A percentile compares a stretch with the other conserved stretches of the same genome.
phyloP scores from a whole-genome alignment of 805 yeast species.

The Brettanomyces sp. region DNA sequence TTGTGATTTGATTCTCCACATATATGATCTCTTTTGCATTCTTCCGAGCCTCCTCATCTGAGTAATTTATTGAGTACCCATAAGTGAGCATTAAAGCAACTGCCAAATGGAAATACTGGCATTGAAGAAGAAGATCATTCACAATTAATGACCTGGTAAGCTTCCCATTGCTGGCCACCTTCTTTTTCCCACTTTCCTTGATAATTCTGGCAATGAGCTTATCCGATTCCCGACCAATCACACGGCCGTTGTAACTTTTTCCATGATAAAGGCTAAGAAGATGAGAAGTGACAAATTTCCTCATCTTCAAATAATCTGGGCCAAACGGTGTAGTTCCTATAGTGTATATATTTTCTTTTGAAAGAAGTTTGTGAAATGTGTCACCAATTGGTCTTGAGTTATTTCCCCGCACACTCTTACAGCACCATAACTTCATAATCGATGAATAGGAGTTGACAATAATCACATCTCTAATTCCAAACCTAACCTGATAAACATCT shows the following conservation, averaged over 20 bases:
- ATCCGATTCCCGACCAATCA: slow-evolving; percentile 33
- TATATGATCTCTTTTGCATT: slow-evolving; percentile 43
- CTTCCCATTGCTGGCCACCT: too few relatives aligned
- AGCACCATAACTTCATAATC: slow-evolving; percentile 44
- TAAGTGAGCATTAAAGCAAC: slow-evolving; percentile 44
- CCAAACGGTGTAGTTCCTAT: slow-evolving; percentile 60
- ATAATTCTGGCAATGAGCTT: slow-evolving; percentile 11
- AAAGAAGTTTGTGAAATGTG: slow-evolving; percentile 59
- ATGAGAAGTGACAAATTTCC: slow-evolving; percentile 38
- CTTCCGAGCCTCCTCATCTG: slow-evolving; percentile 26
- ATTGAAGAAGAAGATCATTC: slow-evolving; percentile 26
- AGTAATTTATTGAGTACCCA: slow-evolving; percentile 40
- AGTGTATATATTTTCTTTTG: slow-evolving; percentile 47
- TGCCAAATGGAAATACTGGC: slow-evolving; percentile 43
- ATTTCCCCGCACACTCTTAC: slow-evolving; percentile 35
- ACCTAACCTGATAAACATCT: slow-evolving; percentile 49
- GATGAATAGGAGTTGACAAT: slow-evolving; percentile 60
- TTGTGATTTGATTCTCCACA: slow-evolving; percentile 49
- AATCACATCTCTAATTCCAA: slow-evolving; percentile 49
- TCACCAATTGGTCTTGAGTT: slow-evolving; percentile 60
- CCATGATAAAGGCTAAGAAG: slow-evolving; percentile 29
- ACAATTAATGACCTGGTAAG: slow-evolving; percentile 21
- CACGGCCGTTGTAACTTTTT: slow-evolving; percentile 21
- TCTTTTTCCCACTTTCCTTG: slow-evolving; percentile 4
- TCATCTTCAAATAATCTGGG: slow-evolving; percentile 33